phyloP scores from a whole-genome alignment of 2,329 filamentous ascomycete genomes.

The Westerdykella sp. region DNA sequence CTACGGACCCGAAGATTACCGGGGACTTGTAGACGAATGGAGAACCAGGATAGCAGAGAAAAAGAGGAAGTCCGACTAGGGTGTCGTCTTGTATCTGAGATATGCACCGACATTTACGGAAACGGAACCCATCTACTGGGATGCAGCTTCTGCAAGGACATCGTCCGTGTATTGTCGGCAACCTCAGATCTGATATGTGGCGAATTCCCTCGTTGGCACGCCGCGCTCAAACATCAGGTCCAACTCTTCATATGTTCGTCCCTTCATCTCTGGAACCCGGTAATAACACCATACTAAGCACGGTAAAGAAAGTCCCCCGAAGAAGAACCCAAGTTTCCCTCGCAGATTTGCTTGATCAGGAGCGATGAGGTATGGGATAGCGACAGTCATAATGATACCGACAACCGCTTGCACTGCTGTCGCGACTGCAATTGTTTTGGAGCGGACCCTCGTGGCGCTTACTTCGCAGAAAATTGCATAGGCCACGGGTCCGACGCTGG shows the following conservation, averaged over 20 bases:
- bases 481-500: conserved; percentile 78
- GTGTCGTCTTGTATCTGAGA: background rate
- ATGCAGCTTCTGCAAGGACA: too few species aligned
- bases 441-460: conserved; percentile 71
- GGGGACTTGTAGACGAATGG: conserved; percentile 51
- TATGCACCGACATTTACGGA: too few species aligned
- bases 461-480: conserved; percentile 81
- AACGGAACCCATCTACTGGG: too few species aligned
- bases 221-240: conserved; percentile 39
- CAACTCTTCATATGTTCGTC: conserved; percentile 39
- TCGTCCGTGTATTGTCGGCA: too few species aligned
- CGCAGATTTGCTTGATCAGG: conserved; percentile 36
- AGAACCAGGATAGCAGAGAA: conserved; percentile 1
- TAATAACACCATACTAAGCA: conserved; percentile 36
- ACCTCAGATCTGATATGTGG: conserved; percentile 8
- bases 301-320: conserved; percentile 30
- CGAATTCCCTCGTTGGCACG: conserved; percentile 33
- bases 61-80: background rate
- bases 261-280: conserved; percentile 38
- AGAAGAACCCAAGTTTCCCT: conserved; percentile 41
- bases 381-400: conserved; percentile 38
- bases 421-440: conserved; percentile 81
- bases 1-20: conserved; percentile 57
- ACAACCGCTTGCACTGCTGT: conserved; percentile 38
- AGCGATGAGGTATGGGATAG: conserved; percentile 40